Conservation (phyloP, 2,329 filamentous ascomycete genomes). For the Phyllosticta citriasiana region DNA sequence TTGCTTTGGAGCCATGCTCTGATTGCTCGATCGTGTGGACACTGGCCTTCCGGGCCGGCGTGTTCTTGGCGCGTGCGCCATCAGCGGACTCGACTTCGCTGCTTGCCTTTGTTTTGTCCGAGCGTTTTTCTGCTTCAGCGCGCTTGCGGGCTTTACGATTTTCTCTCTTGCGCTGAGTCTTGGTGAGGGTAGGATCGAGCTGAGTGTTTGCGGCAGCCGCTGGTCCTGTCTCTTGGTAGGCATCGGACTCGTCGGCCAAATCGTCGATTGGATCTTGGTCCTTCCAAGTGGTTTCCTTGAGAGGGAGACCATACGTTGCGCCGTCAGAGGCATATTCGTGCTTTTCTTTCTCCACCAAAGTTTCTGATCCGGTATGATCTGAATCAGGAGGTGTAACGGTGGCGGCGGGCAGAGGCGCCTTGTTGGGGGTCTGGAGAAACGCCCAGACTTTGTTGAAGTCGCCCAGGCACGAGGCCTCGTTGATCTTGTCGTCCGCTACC, state of each 20-base stretch:
- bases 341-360: constrained; percentile 14
- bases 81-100: constrained; percentile 27
- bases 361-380: constrained; percentile 5
- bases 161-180: constrained; percentile 27
- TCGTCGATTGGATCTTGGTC: constrained; percentile 12
- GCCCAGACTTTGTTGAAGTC: constrained; percentile 39
- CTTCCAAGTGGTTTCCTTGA: constrained; percentile 17
- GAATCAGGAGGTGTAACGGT: constrained; percentile 11
- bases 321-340: constrained; percentile 35
- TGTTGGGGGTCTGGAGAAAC: constrained; percentile 28
- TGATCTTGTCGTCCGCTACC: not conserved
- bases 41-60: constrained; percentile 28
- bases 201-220: not conserved
- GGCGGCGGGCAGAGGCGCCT: constrained; percentile 14
- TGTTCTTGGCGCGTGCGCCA: constrained; percentile 14
- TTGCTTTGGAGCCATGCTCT: not conserved
- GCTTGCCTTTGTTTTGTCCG: constrained; percentile 13
- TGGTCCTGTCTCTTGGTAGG: not conserved
- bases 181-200: constrained; percentile 17
- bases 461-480: constrained; percentile 24
- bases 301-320: constrained; percentile 21
- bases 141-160: constrained; percentile 15
- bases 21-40: constrained; percentile 15
- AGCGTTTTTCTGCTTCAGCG: constrained; percentile 14
- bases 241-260: constrained; percentile 2